Base-by-base conservation (phyloP, 305 asterid species). In the Coffea humblotiana region DNA sequence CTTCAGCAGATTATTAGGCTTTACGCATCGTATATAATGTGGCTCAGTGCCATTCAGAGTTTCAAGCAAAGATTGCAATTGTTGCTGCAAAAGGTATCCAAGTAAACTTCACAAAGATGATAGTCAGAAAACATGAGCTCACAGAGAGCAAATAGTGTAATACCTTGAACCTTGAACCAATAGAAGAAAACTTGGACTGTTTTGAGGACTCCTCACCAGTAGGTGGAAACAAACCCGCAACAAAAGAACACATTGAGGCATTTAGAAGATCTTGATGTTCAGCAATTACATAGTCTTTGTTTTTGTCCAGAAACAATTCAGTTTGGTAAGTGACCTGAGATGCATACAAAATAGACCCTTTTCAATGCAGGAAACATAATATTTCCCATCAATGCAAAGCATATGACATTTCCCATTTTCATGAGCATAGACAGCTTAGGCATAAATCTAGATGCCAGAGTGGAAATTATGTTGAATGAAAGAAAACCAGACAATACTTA, bases 141-240 rank as follows among this genome's bases (percentile, higher is more conserved):
- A 76, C 40, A 80, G 79, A 80, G 79, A 63, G 66, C 65, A 21
- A 70, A 80, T 47, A 73, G 60, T 9, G 23, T 35, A 85, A 37
- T 83, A 93, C 99, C 98, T 96, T 96, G 83, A 96, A 96, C 86
- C 98, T 88, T 81, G 99, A 74, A 81, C 97, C 99, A 78, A 96
- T 96, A 51, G 99, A 96, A 81, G 98, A 94, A 88, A 96, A 96
- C 79, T 96, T 94, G 27, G 98, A 94, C 83, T 93, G 96, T 79
- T 94, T 96, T 70, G 97, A 87, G 82, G 98, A 86, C 87, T 93
- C 98, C 83, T 93, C 98, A 52, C 87, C 90, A 61, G 92, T 89
- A 75, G 87, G 56, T 49, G 97, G 94, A 87, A 96, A 96, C 80
- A 96, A 90, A 81, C 93, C 85, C 54, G 98, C 84, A 74, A 87